A percentile compares a stretch with the other conserved stretches of the same genome.
Evolutionary conservation across 2,329 filamentous ascomycete genomes (phyloP).

Genomic region (Rasamsonia emersonii): DNA sequence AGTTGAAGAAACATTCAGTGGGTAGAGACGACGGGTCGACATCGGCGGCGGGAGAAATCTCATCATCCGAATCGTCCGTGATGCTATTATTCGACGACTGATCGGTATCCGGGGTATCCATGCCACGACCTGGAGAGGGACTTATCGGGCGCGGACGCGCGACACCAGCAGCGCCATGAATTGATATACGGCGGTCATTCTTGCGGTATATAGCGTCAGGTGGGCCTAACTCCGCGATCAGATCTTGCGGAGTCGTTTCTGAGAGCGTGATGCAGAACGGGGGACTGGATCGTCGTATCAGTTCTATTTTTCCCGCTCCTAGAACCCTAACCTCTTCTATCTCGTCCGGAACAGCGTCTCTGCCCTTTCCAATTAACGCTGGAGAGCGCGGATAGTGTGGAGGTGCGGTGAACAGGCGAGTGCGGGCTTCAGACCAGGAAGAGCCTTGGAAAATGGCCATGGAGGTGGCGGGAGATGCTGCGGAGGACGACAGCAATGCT

Average conservation of each 20-base stretch:
- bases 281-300: slow-evolving; percentile 61
- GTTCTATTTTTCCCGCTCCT: slow-evolving; percentile 68
- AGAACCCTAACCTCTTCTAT: slow-evolving; percentile 71
- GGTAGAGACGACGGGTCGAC: slow-evolving; percentile 48
- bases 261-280: slow-evolving; percentile 67
- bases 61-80: slow-evolving; percentile 59
- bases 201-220: slow-evolving; percentile 92
- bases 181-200: slow-evolving; percentile 78
- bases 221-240: slow-evolving; percentile 82
- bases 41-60: slow-evolving; percentile 45
- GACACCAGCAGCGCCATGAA: slow-evolving; percentile 47
- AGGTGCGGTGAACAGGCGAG: slow-evolving; percentile 64
- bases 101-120: slow-evolving; percentile 56
- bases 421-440: slow-evolving; percentile 80
- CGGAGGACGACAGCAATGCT: slow-evolving; percentile 69
- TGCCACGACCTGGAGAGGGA: slow-evolving; percentile 25
- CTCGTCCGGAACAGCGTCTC: slow-evolving; percentile 79
- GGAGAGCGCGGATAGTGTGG: slow-evolving; percentile 67
- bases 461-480: slow-evolving; percentile 66
- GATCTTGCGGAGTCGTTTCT: slow-evolving; percentile 82
- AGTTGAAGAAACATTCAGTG: slow-evolving; percentile 79
- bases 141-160: slow-evolving; percentile 27
- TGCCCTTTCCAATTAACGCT: slow-evolving; percentile 58
- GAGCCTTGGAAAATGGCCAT: slow-evolving; percentile 88
- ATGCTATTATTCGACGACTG: slow-evolving; percentile 64